Conservation (phyloP, 2,329 filamentous ascomycete species). For the Fusarium buharicum region DNA sequence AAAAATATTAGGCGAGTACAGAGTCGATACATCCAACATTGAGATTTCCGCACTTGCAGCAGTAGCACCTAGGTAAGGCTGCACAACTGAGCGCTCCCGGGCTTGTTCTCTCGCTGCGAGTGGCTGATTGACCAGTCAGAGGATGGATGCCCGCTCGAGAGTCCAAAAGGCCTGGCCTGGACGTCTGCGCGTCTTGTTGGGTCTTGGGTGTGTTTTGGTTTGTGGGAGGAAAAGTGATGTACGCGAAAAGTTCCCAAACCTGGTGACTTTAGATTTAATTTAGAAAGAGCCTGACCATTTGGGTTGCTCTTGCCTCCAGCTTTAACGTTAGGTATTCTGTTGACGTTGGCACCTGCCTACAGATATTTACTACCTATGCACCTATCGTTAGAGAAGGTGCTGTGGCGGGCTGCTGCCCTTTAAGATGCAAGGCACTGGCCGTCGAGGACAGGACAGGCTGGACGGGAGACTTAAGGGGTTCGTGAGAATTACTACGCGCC, state of each 20-base stretch:
- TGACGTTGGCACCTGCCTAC: conserved; percentile 4
- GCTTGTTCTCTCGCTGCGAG: conserved; percentile 27
- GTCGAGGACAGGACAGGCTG: too few relatives aligned
- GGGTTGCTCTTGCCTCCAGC: conserved; percentile 8
- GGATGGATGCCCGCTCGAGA: not conserved
- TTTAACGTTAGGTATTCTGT: not conserved
- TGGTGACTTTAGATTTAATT: not conserved
- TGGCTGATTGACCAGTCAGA: conserved; percentile 36
- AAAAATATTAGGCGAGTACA: conserved; percentile 42
- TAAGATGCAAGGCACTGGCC: not conserved
- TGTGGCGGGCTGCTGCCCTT: not conserved
- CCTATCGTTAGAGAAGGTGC: not conserved
- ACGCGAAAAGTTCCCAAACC: conserved; percentile 8
- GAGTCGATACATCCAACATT: conserved; percentile 29
- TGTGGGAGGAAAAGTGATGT: conserved; percentile 18
- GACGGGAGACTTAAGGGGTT: conserved; percentile 2
- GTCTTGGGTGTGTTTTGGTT: conserved; percentile 16
- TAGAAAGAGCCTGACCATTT: not conserved
- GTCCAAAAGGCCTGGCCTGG: conserved; percentile 5
- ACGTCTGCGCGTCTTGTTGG: conserved; percentile 13
- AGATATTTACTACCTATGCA: not conserved
- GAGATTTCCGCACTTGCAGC: conserved; percentile 37
- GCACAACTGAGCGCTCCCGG: conserved; percentile 29
- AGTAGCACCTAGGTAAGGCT: conserved; percentile 35
- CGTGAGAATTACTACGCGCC: conserved; percentile 12